phyloP scores from a whole-genome alignment of 257 asterid species.

The Phtheirospermum japonicum region DNA sequence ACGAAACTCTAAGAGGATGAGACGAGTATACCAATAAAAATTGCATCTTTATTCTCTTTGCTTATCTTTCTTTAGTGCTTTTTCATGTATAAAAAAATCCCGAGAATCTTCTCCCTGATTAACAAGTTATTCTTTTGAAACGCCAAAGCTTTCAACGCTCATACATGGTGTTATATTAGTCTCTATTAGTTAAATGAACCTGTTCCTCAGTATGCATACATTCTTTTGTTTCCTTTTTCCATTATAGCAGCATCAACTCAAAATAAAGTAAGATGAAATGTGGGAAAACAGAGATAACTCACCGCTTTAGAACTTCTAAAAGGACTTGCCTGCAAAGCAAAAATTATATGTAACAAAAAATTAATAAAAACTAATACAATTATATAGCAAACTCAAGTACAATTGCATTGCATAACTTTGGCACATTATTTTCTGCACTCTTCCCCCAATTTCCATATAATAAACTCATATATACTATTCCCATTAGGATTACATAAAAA shows the following conservation, averaged over 20 bases:
- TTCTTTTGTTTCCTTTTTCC: constrained; percentile 11
- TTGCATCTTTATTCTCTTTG: constrained; percentile 8
- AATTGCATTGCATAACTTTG: not conserved
- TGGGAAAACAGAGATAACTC: constrained; percentile 21
- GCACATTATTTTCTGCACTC: not conserved
- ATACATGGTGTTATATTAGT: not conserved
- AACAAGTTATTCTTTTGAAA: too few species aligned
- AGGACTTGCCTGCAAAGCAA: constrained; percentile 50
- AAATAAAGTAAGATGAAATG: not conserved
- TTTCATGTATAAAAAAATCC: too few species aligned
- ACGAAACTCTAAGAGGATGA: not conserved
- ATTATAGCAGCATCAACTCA: not conserved
- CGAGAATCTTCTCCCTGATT: too few species aligned
- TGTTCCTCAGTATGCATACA: not conserved
- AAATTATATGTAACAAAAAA: not conserved
- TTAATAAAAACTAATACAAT: constrained; percentile 17
- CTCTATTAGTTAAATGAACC: not conserved
- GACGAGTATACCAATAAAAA: not conserved
- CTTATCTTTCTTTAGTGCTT: not conserved
- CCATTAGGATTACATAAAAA: constrained; percentile 17
- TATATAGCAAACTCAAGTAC: constrained; percentile 18
- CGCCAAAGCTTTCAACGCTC: too few species aligned
- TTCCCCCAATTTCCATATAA: not conserved
- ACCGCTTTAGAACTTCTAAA: constrained; percentile 49
- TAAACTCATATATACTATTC: not conserved